Evolutionary conservation across 164 flowering plant species (phyloP).

Genomic region (Chimonanthus salicifolius): DNA sequence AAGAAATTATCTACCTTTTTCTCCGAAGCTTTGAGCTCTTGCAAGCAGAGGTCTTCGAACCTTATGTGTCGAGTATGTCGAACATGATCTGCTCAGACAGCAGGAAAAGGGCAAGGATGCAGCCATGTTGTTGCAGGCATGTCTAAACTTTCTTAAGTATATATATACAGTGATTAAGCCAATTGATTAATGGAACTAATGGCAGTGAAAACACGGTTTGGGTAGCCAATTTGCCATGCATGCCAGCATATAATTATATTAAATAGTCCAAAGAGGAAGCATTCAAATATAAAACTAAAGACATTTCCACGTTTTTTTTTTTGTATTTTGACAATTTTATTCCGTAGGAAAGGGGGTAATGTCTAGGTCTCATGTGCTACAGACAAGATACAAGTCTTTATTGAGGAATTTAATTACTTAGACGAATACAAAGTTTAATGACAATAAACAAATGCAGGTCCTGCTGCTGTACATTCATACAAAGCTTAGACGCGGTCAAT

Average conservation of each 20-base stretch:
- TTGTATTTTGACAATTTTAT: not conserved
- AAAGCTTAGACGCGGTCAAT: too few species aligned
- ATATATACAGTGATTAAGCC: not conserved
- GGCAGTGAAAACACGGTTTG: not conserved
- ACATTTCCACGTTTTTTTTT: not conserved
- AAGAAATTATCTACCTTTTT: conserved; percentile 17
- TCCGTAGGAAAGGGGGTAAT: not conserved
- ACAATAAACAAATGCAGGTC: not conserved
- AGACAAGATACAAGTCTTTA: not conserved
- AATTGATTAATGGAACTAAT: not conserved
- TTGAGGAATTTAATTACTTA: not conserved
- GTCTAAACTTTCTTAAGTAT: not conserved
- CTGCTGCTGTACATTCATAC: too few species aligned
- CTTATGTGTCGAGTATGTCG: not conserved
- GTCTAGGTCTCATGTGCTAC: not conserved
- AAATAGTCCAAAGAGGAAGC: not conserved
- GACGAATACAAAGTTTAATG: not conserved
- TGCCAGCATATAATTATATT: not conserved
- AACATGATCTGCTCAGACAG: conserved; percentile 1
- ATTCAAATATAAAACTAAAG: not conserved
- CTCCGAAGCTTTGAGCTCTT: conserved; percentile 30
- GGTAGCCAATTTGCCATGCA: not conserved
- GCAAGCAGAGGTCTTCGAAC: conserved; percentile 6
- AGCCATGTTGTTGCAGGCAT: conserved; percentile 8
- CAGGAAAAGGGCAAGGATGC: not conserved